Conservation (phyloP, 2,329 filamentous ascomycete species). For the Neopestalotiopsis clavispora region DNA sequence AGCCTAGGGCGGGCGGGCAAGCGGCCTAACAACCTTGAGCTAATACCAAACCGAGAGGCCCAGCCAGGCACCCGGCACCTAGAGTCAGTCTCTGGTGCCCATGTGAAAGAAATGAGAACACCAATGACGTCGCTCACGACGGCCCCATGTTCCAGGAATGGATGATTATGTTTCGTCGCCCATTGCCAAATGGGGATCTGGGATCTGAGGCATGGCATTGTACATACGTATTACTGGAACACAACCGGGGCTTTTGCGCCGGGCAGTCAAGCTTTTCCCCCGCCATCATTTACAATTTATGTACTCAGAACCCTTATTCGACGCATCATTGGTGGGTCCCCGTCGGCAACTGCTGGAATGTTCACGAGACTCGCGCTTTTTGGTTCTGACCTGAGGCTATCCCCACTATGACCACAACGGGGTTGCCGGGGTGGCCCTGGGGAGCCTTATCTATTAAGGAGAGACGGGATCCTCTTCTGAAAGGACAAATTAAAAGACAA, state of each 20-base stretch:
- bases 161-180: background rate
- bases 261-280: background rate
- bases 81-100: background rate
- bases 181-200: background rate
- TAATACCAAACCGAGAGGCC: too few relatives aligned
- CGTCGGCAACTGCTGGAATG: conserved; percentile 6
- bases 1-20: too few relatives aligned
- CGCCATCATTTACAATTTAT: background rate
- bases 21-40: too few relatives aligned
- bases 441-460: background rate
- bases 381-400: background rate
- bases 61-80: too few relatives aligned
- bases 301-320: background rate
- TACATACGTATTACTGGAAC: background rate
- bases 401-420: background rate
- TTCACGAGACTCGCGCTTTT: conserved; percentile 5
- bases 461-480: background rate
- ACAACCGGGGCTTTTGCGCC: background rate
- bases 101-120: background rate
- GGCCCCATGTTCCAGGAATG: background rate
- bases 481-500: background rate
- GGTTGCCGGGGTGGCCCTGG: background rate
- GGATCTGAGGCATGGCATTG: too few relatives aligned
- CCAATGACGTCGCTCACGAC: background rate
- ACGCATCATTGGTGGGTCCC: conserved; percentile 9